phyloP scores from a whole-genome alignment of 1,284 basidiomycete species.

The Malassezia nana region DNA sequence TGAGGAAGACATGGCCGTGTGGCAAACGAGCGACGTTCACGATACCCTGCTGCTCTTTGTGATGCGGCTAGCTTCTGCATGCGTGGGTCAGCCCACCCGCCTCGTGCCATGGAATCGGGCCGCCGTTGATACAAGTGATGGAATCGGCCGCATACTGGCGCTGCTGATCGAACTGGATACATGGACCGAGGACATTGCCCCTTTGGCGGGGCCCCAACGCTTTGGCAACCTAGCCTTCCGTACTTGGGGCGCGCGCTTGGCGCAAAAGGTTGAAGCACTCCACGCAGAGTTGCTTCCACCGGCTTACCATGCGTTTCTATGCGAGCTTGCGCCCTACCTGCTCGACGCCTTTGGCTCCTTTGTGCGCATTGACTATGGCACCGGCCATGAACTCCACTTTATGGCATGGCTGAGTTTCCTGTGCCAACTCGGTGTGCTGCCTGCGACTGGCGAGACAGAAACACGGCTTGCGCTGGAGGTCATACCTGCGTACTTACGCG shows the following conservation, averaged over 20 bases:
- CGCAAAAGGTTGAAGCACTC: conserved; percentile 51
- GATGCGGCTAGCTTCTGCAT: conserved; percentile 40
- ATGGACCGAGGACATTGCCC: conserved; percentile 76
- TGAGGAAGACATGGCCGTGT: conserved; percentile 40
- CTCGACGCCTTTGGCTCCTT: conserved; percentile 81
- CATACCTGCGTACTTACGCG: conserved; percentile 65
- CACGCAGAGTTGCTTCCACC: conserved; percentile 52
- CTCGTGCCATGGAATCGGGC: conserved; percentile 11
- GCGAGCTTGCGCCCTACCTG: conserved; percentile 65
- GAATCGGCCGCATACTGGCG: conserved; percentile 51
- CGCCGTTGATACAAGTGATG: neutral
- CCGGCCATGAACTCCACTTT: conserved; percentile 66
- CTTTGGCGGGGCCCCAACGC: conserved; percentile 68
- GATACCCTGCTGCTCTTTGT: conserved; percentile 34
- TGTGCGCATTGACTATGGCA: conserved; percentile 86
- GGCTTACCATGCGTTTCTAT: conserved; percentile 53
- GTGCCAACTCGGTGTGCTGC: conserved; percentile 27
- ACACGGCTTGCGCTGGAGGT: conserved; percentile 51
- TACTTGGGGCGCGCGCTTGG: conserved; percentile 68
- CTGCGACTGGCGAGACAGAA: conserved; percentile 14
- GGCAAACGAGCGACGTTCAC: conserved; percentile 38
- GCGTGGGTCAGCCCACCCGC: conserved; percentile 30
- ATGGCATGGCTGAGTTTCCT: conserved; percentile 37
- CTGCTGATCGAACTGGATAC: conserved; percentile 62
- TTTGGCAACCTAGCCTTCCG: conserved; percentile 92